Conservation (phyloP, 352 stramenopile genomes). For the Thraustotheca clavata region DNA sequence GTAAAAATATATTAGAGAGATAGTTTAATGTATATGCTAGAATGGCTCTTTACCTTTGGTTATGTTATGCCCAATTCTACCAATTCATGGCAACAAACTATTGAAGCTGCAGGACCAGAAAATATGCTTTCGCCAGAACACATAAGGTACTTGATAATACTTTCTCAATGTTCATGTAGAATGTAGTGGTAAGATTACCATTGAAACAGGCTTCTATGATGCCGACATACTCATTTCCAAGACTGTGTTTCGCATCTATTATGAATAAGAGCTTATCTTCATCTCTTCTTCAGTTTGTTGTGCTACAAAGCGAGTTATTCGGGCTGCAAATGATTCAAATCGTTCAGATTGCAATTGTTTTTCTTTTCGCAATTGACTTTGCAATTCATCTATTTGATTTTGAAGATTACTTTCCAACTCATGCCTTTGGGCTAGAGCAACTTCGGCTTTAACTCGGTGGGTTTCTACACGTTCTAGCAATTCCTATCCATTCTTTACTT, state of each 20-base stretch:
- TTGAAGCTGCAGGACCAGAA: slow-evolving; percentile 79
- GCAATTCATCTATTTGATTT: not conserved
- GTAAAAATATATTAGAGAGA: slow-evolving; percentile 24
- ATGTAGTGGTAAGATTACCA: slow-evolving; percentile 85
- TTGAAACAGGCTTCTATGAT: slow-evolving; percentile 95
- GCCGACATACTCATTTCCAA: slow-evolving; percentile 80
- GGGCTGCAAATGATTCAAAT: not conserved
- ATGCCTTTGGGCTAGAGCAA: not conserved
- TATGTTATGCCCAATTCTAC: slow-evolving; percentile 93
- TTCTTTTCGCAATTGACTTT: not conserved
- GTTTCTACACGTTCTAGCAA: not conserved
- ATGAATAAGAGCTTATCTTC: no score
- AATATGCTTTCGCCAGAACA: slow-evolving; percentile 83
- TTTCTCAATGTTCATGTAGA: no score
- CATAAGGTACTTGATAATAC: slow-evolving; percentile 49
- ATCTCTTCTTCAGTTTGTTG: not conserved
- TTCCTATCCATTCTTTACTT: not conserved
- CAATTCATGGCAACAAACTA: slow-evolving; percentile 95
- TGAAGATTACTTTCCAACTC: not conserved
- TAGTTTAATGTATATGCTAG: slow-evolving; percentile 29
- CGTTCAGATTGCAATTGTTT: not conserved
- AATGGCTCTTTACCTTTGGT: slow-evolving; percentile 94
- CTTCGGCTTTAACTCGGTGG: not conserved
- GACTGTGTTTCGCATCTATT: slow-evolving; percentile 91
- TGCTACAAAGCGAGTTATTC: not conserved